These are phyloP conservation scores for Hypoxylon rickii DNA, from an alignment of 495 filamentous ascomycete genomes.

Conservation along the genomic window DNA sequence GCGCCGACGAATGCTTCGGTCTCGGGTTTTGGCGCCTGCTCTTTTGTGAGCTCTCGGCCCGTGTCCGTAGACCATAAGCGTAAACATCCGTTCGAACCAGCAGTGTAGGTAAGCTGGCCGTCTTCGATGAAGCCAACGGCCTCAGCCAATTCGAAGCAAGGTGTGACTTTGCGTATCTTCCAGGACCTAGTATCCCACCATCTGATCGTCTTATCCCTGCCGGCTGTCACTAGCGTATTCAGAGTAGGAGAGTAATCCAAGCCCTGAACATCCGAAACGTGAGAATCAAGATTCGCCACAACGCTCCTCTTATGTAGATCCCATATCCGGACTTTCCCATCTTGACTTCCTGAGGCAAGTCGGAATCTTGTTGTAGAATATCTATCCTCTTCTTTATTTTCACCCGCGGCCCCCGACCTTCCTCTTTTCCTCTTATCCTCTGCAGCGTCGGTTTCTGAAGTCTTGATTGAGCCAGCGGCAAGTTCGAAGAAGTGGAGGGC, in stretches of 20 bases:
- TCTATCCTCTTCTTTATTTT: constrained; percentile 46
- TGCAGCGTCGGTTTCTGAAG: constrained; percentile 21
- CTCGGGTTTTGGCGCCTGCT: constrained; percentile 59
- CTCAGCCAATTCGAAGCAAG: constrained; percentile 85
- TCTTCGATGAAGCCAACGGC: constrained; percentile 75
- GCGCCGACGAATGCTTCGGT: constrained; percentile 76
- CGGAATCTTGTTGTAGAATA: constrained; percentile 62
- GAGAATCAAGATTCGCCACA: constrained; percentile 79
- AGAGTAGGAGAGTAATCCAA: constrained; percentile 77
- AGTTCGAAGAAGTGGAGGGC: constrained; percentile 90
- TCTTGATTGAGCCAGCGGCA: constrained; percentile 45
- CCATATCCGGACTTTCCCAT: constrained; percentile 89
- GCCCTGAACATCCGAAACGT: constrained; percentile 87
- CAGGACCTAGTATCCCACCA: constrained; percentile 85
- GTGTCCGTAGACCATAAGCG: constrained; percentile 79
- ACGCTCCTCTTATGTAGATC: constrained; percentile 83
- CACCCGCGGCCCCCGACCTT: constrained; percentile 50
- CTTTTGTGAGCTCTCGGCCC: constrained; percentile 77
- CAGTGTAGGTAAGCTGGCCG: constrained; percentile 74
- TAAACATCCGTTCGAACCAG: constrained; percentile 80
- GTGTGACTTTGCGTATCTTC: constrained; percentile 81
- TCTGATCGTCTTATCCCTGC: constrained; percentile 91
- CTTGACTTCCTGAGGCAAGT: constrained; percentile 88
- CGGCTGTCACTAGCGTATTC: constrained; percentile 81
- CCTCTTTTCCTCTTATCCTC: constrained; percentile 48